Evolutionary conservation across 352 stramenopile genomes (phyloP), one percentile per base, ranked within the genome.

Genomic region (Paralagenidium karlingii): DNA sequence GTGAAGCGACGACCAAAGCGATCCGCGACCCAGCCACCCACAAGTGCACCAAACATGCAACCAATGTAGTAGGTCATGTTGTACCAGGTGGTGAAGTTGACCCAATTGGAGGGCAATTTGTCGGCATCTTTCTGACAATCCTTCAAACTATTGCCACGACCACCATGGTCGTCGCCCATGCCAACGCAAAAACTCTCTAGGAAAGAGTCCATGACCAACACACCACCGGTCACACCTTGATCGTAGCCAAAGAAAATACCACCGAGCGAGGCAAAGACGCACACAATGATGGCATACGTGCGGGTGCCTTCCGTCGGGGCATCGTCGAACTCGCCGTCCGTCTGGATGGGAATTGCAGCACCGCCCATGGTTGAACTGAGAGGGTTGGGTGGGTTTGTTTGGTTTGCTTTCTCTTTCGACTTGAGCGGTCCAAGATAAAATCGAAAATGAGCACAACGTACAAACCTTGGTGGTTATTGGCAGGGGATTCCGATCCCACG

Each of bases 41-140:
- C 20, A 15, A 64, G 46, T 11, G 58, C 58, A 16, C 58, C 58
- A 8, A 36, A 49, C 28, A 68, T 47, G 22, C 48, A 67, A 11
- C 50, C 53, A 4, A 68, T 38, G 40, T 68, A 63, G 47, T 68
- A 68, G 8, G 53, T 28, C 47, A 68, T 62, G 41, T 67, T 67
- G 50, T 55, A 66, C 45, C 49, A 51, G 20, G 55, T 45, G 7
- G 41, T 58, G 46, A 59, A 65, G 19, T 27, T 59, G 8, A 46
- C 49, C 58, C 58, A 68, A 20, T 53, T 43, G 20, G 10, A 9
- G 1, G 55, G 51, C 2, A 62, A 12, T 9, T 49, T 21, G 22
- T 27, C 42, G 12, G 45, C 4, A 1, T 20, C 24, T 3, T 26
- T 38, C 11, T 45, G 42, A 30, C 57, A 71, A 26, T 31, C 27